phyloP scores from a whole-genome alignment of 306 rosid genomes.

The Rosa multiflora region DNA sequence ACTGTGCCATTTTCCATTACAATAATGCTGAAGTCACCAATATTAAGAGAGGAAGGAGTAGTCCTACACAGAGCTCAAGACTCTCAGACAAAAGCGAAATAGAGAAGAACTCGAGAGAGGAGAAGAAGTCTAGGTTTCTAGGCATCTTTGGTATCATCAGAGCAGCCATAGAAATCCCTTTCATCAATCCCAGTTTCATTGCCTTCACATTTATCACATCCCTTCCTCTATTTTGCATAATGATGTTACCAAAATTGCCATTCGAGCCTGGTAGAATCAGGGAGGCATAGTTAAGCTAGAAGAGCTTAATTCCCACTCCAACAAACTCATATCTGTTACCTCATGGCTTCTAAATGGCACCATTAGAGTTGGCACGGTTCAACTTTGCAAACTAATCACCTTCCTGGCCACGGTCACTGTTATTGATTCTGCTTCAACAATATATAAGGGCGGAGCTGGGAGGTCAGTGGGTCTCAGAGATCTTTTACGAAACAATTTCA shows the following conservation, averaged over 20 bases:
- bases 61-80: background rate
- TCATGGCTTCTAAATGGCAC: background rate
- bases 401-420: background rate
- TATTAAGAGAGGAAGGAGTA: no score
- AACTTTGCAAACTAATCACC: background rate
- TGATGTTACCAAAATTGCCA: background rate
- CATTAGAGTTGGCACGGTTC: background rate
- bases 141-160: constrained; percentile 11
- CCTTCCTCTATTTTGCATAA: background rate
- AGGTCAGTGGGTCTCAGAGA: background rate
- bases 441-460: background rate
- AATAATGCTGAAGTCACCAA: background rate
- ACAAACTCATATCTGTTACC: background rate
- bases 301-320: background rate
- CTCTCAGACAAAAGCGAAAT: background rate
- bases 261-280: background rate
- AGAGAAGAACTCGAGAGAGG: background rate
- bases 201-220: constrained; percentile 5
- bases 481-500: background rate
- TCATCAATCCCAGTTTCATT: background rate
- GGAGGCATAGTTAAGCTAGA: no score
- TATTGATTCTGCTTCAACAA: background rate
- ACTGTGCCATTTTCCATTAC: background rate
- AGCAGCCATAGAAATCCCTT: constrained; percentile 4
- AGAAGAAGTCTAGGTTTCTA: background rate